Conservation (phyloP, 2,329 filamentous ascomycete species). For the Exophiala aquamarina region DNA sequence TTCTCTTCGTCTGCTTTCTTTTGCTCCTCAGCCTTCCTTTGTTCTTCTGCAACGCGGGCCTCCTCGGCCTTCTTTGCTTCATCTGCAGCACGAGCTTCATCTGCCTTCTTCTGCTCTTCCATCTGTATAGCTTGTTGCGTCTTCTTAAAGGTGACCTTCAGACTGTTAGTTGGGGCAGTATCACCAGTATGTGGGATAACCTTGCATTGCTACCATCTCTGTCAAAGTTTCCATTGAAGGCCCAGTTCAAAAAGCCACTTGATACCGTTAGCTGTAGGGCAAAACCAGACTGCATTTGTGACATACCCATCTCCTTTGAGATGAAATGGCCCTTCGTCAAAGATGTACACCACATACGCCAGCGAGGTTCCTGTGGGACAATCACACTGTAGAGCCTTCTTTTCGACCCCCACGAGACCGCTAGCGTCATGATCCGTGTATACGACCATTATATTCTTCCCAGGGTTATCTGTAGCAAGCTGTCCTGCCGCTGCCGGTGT, state of each 20-base stretch:
- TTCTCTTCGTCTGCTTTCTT: no score
- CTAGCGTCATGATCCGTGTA: conserved; percentile 10
- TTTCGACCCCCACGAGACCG: conserved; percentile 1
- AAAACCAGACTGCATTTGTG: background rate
- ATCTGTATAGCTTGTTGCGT: no score
- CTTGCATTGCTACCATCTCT: conserved; percentile 4
- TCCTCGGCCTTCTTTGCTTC: no score
- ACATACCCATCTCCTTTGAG: conserved; percentile 9
- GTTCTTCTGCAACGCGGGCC: no score
- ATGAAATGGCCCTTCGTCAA: conserved; percentile 6
- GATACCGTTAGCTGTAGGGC: background rate
- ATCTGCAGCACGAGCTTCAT: no score
- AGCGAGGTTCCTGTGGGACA: conserved; percentile 2
- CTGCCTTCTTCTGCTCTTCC: no score
- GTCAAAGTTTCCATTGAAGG: conserved; percentile 4
- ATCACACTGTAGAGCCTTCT: background rate
- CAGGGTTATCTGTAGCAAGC: conserved; percentile 5
- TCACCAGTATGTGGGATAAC: background rate
- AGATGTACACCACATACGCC: conserved; percentile 7
- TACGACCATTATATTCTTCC: conserved; percentile 12
- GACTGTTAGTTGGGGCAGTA: no score
- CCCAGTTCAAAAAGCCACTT: conserved; percentile 6
- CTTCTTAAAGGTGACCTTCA: no score
- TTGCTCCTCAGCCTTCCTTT: no score
- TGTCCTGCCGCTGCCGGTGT: conserved; percentile 4